Evolutionary conservation across 805 yeast species (phyloP).

Genomic region (Yamadazyma sp.): DNA sequence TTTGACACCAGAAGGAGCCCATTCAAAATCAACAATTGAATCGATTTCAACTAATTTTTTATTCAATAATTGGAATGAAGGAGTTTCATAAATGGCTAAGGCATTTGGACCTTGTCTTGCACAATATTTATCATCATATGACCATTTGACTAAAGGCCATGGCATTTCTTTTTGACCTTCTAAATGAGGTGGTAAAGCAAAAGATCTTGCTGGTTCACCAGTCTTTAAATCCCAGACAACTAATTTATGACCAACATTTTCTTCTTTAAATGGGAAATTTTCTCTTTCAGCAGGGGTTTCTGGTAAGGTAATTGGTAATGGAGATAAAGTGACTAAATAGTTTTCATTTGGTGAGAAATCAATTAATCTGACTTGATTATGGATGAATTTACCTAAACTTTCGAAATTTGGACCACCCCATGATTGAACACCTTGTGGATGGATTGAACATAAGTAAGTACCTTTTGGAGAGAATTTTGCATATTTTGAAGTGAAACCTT

Average conservation of each 20-base stretch:
- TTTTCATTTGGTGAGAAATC: slow-evolving; percentile 93
- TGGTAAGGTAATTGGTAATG: slow-evolving; percentile 73
- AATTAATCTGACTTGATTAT: slow-evolving; percentile 83
- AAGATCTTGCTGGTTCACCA: slow-evolving; percentile 81
- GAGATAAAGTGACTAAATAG: slow-evolving; percentile 85
- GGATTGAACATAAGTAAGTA: slow-evolving; percentile 79
- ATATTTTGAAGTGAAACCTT: slow-evolving; percentile 82
- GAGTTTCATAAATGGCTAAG: slow-evolving; percentile 82
- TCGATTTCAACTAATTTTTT: slow-evolving; percentile 81
- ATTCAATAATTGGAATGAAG: slow-evolving; percentile 76
- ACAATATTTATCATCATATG: slow-evolving; percentile 85
- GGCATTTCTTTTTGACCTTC: slow-evolving; percentile 68
- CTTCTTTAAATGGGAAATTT: slow-evolving; percentile 77
- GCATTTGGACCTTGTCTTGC: slow-evolving; percentile 95
- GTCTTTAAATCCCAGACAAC: slow-evolving; percentile 90
- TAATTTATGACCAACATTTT: slow-evolving; percentile 88
- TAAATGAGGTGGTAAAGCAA: slow-evolving; percentile 79
- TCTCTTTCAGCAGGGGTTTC: slow-evolving; percentile 58
- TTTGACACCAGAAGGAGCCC: slow-evolving; percentile 86
- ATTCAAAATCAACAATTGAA: slow-evolving; percentile 86
- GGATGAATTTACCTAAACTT: slow-evolving; percentile 73
- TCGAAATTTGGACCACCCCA: slow-evolving; percentile 91
- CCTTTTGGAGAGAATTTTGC: slow-evolving; percentile 94
- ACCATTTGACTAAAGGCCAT: slow-evolving; percentile 98
- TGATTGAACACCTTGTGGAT: slow-evolving; percentile 90